Evolutionary conservation across 345 rosid genomes (phyloP).

Genomic region (Odontarrhena argentea): DNA sequence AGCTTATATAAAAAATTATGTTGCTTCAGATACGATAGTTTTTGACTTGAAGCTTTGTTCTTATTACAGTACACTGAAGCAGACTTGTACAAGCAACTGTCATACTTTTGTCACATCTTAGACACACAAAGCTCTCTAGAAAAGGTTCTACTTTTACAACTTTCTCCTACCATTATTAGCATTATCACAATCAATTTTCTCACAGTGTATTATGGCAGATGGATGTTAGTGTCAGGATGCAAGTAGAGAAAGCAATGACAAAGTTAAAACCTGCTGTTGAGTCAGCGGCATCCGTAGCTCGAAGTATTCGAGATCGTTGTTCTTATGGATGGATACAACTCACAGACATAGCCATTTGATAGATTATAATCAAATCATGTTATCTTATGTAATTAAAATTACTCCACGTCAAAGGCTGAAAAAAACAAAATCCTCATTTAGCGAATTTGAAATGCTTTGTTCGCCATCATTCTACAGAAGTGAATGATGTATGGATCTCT

Average conservation of each 20-base stretch:
- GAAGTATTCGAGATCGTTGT: conserved; percentile 64
- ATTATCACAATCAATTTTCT: background rate
- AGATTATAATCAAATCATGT: background rate
- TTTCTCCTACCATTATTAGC: background rate
- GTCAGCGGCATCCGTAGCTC: conserved; percentile 54
- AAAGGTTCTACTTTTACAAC: conserved; percentile 52
- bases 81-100: conserved; percentile 85
- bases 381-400: background rate
- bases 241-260: conserved; percentile 60
- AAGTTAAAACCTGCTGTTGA: conserved; percentile 62
- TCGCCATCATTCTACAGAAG: too few species aligned
- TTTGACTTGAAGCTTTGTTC: conserved; percentile 3
- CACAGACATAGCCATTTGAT: conserved; percentile 39
- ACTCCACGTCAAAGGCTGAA: background rate
- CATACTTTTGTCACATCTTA: conserved; percentile 78
- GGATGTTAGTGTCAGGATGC: conserved; percentile 52
- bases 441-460: too few species aligned
- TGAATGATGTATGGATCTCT: too few species aligned
- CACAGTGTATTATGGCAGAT: conserved; percentile 43
- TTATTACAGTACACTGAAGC: conserved; percentile 77
- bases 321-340: conserved; percentile 87
- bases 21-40: conserved; percentile 5
- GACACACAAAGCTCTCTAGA: conserved; percentile 67
- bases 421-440: too few species aligned
- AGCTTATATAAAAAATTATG: background rate